These are phyloP conservation scores for Fusarium floridanum DNA, from an alignment of 2,329 filamentous ascomycete species.

Conservation along the genomic window DNA sequence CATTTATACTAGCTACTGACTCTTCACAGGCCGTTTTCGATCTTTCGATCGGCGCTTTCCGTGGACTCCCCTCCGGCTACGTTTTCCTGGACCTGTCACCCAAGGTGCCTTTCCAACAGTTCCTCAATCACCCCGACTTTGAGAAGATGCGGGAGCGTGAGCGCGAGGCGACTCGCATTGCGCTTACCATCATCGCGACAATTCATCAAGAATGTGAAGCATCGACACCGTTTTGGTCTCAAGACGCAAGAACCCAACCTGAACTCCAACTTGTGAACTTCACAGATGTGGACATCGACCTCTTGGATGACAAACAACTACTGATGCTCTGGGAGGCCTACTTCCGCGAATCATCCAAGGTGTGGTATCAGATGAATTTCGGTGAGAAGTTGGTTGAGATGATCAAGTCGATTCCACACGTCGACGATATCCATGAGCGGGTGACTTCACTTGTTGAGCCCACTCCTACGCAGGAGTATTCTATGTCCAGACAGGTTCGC, in stretches of 20 bases:
- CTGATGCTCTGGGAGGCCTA: too few species aligned
- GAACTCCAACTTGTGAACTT: too few species aligned
- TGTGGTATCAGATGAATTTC: background rate
- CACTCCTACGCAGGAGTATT: background rate
- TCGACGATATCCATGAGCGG: background rate
- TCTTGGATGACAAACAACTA: too few species aligned
- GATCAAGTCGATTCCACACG: constrained; percentile 21
- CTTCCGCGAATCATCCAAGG: too few species aligned
- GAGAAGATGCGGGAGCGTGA: background rate
- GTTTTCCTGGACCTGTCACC: constrained; percentile 47
- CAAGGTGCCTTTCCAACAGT: constrained; percentile 41
- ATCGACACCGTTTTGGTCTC: constrained; percentile 21
- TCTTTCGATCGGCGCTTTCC: constrained; percentile 33
- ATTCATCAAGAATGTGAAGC: constrained; percentile 10
- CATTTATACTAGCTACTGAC: background rate
- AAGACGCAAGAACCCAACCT: background rate
- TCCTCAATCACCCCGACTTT: background rate
- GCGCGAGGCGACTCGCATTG: background rate
- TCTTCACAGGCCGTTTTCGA: constrained; percentile 47
- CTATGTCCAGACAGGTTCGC: constrained; percentile 27
- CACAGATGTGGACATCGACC: too few species aligned
- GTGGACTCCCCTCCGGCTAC: constrained; percentile 29
- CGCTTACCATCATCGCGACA: background rate
- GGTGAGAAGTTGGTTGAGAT: constrained; percentile 6
- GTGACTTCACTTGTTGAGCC: constrained; percentile 11